Evolutionary conservation across 352 stramenopile genomes (phyloP).

Genomic region (Globisporangium sylvaticum): DNA sequence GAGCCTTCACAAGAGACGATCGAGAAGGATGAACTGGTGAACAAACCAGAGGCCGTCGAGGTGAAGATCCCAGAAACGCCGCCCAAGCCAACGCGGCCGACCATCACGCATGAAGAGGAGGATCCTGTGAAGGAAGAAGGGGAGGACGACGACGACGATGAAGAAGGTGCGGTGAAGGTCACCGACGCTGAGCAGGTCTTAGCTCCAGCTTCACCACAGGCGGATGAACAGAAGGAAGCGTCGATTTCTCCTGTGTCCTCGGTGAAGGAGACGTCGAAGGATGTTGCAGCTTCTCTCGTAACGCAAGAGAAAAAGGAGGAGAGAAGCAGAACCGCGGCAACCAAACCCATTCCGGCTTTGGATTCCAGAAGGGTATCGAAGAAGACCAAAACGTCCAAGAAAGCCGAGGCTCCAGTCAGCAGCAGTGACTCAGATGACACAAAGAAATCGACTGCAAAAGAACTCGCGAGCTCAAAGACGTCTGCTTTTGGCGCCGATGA

Average conservation of each 20-base stretch:
- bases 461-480: neutral
- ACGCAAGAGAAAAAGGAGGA: constrained; percentile 5
- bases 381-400: constrained; percentile 3
- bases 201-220: constrained; percentile 1
- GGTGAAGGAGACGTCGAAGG: constrained; percentile 15
- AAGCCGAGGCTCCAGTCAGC: neutral
- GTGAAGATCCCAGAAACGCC: neutral
- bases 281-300: neutral
- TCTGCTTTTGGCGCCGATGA: neutral
- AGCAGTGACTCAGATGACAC: constrained; percentile 4
- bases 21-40: neutral
- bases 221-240: constrained; percentile 16
- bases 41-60: neutral
- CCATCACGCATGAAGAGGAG: constrained; percentile 8
- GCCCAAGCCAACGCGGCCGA: neutral
- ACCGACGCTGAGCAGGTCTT: neutral
- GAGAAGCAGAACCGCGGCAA: neutral
- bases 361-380: constrained; percentile 4
- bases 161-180: constrained; percentile 8
- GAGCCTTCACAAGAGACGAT: constrained; percentile 8
- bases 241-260: constrained; percentile 18
- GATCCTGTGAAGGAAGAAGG: constrained; percentile 5
- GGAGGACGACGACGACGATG: constrained; percentile 5
- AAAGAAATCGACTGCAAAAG: neutral
- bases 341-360: neutral